phyloP scores from a whole-genome alignment of 305 asterid genomes.

The Lippia alba region DNA sequence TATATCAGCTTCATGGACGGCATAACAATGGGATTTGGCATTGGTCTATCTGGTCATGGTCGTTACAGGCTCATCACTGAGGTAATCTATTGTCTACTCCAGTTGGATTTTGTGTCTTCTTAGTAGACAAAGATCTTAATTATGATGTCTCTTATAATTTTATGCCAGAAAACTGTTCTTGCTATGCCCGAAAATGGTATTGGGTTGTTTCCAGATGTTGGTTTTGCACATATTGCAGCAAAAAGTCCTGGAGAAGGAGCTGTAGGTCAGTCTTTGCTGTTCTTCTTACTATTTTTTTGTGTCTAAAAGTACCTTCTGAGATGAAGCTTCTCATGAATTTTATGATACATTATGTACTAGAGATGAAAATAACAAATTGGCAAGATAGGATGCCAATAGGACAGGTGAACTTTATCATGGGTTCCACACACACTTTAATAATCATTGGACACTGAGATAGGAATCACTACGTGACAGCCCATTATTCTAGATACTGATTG shows the following conservation, averaged over 20 bases:
- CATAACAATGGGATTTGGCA: conserved; percentile 98
- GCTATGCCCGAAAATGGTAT: conserved; percentile 99
- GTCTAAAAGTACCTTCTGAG: neutral
- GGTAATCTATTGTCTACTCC: conserved; percentile 51
- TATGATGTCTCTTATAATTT: conserved; percentile 30
- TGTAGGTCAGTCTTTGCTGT: conserved; percentile 65
- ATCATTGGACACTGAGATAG: too few species aligned
- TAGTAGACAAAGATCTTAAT: conserved; percentile 15
- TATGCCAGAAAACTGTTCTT: conserved; percentile 82
- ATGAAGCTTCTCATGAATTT: neutral
- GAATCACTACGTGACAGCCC: neutral
- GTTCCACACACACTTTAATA: too few species aligned
- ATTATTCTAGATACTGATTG: conserved; percentile 3
- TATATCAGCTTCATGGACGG: conserved; percentile 97
- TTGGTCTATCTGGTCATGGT: conserved; percentile 97
- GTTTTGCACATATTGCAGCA: conserved; percentile 93
- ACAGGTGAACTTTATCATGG: neutral
- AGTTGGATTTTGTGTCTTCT: conserved; percentile 22
- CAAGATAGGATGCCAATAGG: neutral
- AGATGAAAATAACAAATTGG: neutral
- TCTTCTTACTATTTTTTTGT: neutral
- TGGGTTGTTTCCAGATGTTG: conserved; percentile 97
- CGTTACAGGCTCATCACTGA: conserved; percentile 86
- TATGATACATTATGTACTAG: neutral
- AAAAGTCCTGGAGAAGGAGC: conserved; percentile 97